A percentile compares a stretch with the other conserved stretches of the same genome.
These are phyloP conservation scores for Talaromyces islandicus DNA, from an alignment of 2,329 filamentous ascomycete species.

Conservation along the genomic window DNA sequence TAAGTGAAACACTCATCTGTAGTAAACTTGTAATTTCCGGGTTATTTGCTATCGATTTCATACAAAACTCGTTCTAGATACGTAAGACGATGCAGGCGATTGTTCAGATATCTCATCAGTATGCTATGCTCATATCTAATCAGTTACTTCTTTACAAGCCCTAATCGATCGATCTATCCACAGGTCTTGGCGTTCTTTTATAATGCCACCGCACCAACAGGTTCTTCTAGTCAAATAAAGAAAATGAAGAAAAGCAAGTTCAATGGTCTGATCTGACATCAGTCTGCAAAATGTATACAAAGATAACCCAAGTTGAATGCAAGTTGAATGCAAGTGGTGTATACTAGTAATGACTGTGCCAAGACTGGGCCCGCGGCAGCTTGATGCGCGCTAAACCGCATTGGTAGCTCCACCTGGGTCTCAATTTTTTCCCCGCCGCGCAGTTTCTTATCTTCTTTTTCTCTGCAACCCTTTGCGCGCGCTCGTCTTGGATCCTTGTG, in stretches of 20 bases:
- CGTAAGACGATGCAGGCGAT: neutral
- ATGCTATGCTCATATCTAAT: neutral
- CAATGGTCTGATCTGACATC: neutral
- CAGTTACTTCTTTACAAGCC: neutral
- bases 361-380: neutral
- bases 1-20: neutral
- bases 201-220: too few species aligned
- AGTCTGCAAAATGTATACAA: too few species aligned
- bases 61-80: neutral
- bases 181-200: neutral
- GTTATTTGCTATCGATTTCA: neutral
- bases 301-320: neutral
- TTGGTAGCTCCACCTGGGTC: constrained; percentile 2
- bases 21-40: neutral
- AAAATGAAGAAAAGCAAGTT: neutral
- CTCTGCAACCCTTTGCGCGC: neutral
- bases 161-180: neutral
- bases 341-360: too few species aligned
- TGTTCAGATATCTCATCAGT: neutral
- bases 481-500: neutral
- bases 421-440: constrained; percentile 10
- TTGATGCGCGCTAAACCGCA: constrained; percentile 6
- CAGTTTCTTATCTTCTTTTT: constrained; percentile 10
- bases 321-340: too few species aligned
- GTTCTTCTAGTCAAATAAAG: too few species aligned